Percentiles rank a stretch among this genome's conserved stretches.
Conservation (phyloP, 148 eudicot species). For the Vaccinium corymbosum region DNA sequence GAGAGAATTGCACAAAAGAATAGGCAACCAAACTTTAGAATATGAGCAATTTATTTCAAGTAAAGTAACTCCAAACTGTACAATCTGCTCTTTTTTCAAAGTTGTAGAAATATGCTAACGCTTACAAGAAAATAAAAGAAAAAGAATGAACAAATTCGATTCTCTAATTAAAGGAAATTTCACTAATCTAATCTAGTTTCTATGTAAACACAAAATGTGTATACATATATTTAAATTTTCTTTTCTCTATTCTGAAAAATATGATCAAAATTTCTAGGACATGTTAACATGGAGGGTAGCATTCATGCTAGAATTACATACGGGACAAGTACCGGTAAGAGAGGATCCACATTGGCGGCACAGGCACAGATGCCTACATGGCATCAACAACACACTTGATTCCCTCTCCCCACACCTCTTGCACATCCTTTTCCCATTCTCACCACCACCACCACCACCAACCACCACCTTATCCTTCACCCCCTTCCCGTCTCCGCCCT, state of each 20-base stretch:
- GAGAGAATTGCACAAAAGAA: slow-evolving; percentile 5
- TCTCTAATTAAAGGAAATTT: background rate
- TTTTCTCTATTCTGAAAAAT: background rate
- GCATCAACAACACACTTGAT: slow-evolving; percentile 40
- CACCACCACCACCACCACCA: slow-evolving; percentile 2
- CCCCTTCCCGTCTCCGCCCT: background rate
- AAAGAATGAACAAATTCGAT: background rate
- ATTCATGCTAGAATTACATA: slow-evolving; percentile 30
- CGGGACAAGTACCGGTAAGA: slow-evolving; percentile 24
- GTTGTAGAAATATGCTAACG: background rate
- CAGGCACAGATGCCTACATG: slow-evolving; percentile 45
- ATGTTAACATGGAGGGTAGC: slow-evolving; percentile 32
- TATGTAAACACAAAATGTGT: background rate
- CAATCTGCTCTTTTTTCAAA: background rate
- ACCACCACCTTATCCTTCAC: background rate
- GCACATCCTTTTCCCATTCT: slow-evolving; percentile 22
- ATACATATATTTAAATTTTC: background rate
- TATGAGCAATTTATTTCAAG: background rate
- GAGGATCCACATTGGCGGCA: slow-evolving; percentile 33
- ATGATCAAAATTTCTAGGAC: slow-evolving; percentile 7
- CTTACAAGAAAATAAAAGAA: background rate
- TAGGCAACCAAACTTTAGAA: slow-evolving; percentile 9
- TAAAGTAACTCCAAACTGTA: background rate
- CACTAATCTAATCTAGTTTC: background rate
- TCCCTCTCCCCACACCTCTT: slow-evolving; percentile 34